Evolutionary conservation across 1,139 yeast genomes (phyloP), one percentile per base, ranked within the genome.

Genomic region (Debaryomyces singareniensis): DNA sequence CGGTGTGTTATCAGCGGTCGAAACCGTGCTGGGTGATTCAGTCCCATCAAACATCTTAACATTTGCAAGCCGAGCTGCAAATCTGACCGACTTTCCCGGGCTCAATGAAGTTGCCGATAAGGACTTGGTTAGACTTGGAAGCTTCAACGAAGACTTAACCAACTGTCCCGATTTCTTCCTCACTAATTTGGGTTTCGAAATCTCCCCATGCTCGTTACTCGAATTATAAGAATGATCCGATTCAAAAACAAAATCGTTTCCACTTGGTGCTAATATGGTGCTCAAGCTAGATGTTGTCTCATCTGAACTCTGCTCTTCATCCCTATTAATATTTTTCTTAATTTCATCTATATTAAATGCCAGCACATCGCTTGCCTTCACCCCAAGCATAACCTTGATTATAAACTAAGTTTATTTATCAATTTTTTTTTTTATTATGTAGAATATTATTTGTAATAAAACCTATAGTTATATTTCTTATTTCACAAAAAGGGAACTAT

Each of bases 41-140:
- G 45, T 45, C 3, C 68, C 70, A 37, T 64, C 61, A 43, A 66
- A 66, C 53, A 53, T 55, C 42, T 61, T 62, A 38, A 65, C 51
- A 29, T 61, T 59, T 24, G 57, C 56, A 31, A 62, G 49, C 23
- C 61, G 41, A 16, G 57, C 40, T 3, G 68, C 68, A 47, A 62
- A 62, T 15, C 66, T 41, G 13, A 62, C 69, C 4, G 58, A 49
- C 36, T 62, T 62, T 15, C 39, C 39, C n/a, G 45, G 33, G 4
- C 45, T 37, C n/a, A 51, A 33, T 22, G 40, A 48, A 5, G 63
- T 47, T 4, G 62, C 44, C 7, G 63, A 55, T 37, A 50, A 40
- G 26, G 55, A 48, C 26, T 52, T 42, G 4, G 47, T 34, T 21
- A 61, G 43, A 2, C 49, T 34, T 2, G 60, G 44, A 24, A 61